Conservation (phyloP, 1,284 basidiomycete genomes). For the Tilletia indica region DNA sequence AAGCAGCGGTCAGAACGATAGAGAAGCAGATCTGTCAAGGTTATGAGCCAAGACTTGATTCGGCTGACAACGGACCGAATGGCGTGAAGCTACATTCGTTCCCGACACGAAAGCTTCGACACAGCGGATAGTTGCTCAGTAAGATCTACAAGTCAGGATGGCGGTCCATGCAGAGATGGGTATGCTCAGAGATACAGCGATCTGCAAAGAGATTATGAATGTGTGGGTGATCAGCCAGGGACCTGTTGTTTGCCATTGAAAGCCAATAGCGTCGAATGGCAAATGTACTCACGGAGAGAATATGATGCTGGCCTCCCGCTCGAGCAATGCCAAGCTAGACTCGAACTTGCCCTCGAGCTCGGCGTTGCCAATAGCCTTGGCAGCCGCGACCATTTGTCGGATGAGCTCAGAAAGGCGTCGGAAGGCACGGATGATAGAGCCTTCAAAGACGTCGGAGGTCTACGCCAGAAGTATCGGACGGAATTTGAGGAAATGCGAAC, state of each 20-base stretch:
- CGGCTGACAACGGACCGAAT: no score
- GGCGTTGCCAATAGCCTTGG: slow-evolving; percentile 90
- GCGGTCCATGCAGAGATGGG: no score
- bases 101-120: no score
- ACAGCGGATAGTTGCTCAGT: no score
- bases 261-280: neutral
- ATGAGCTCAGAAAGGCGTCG: slow-evolving; percentile 88
- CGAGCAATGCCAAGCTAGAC: slow-evolving; percentile 41
- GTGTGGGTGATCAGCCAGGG: neutral
- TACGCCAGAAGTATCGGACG: slow-evolving; percentile 51
- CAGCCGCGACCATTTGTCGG: slow-evolving; percentile 89
- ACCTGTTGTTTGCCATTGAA: neutral
- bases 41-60: no score
- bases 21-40: no score
- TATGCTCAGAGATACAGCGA: slow-evolving; percentile 5
- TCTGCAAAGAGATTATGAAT: neutral
- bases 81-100: no score
- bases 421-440: slow-evolving; percentile 77
- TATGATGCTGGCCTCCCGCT: slow-evolving; percentile 52
- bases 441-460: slow-evolving; percentile 95
- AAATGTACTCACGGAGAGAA: slow-evolving; percentile 41
- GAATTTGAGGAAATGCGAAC: neutral
- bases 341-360: slow-evolving; percentile 68
- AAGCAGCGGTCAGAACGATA: no score
- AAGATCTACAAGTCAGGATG: no score